Conservation (phyloP, 306 rosid genomes). For the Lithocarpus polystachyus region DNA sequence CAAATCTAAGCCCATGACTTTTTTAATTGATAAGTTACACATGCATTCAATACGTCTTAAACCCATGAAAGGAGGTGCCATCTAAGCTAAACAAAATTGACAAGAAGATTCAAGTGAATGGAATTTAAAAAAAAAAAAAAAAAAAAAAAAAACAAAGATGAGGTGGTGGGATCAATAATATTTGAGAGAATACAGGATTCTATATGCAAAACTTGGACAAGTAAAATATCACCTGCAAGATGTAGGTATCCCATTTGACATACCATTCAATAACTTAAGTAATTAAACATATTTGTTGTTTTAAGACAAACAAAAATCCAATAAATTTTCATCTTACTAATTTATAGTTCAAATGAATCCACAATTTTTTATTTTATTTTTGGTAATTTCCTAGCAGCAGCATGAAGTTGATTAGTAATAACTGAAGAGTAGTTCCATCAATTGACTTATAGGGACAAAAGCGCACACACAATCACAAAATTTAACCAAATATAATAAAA, state of each 20-base stretch:
- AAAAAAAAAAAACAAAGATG: too few relatives aligned
- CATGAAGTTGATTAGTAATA: background rate
- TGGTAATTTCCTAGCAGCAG: background rate
- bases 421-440: background rate
- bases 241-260: background rate
- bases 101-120: background rate
- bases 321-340: background rate
- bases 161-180: background rate
- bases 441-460: background rate
- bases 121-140: too few relatives aligned
- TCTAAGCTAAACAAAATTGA: background rate
- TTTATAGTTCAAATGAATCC: background rate
- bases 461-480: background rate
- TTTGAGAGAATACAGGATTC: background rate
- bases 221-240: background rate
- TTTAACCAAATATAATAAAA: background rate
- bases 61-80: background rate
- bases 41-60: background rate
- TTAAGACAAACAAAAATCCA: background rate
- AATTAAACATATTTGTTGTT: background rate
- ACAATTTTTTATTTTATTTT: background rate
- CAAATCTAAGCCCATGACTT: background rate
- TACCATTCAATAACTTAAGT: background rate
- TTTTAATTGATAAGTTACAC: too few relatives aligned
- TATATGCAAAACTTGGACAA: background rate